Evolutionary conservation across 768 basidiomycete genomes (phyloP).

Genomic region (Calocybe gangraenosa): DNA sequence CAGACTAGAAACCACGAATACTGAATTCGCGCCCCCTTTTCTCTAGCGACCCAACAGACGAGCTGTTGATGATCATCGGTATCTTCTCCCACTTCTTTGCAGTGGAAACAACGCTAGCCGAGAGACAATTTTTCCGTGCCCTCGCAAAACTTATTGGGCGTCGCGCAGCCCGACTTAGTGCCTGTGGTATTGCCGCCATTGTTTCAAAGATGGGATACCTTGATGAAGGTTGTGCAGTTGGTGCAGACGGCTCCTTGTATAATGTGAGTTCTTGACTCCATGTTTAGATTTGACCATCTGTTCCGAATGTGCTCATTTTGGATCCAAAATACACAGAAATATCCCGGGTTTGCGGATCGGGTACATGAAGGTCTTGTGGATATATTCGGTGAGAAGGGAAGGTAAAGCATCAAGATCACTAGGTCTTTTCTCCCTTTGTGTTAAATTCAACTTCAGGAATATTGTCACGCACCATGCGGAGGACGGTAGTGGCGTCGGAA

Average conservation of each 20-base stretch:
- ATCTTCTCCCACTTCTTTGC: constrained; percentile 98
- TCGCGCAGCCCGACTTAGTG: constrained; percentile 84
- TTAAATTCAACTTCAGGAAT: constrained; percentile 34
- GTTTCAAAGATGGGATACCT: constrained; percentile 93
- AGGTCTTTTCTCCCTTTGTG: neutral
- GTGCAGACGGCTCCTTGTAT: constrained; percentile 93
- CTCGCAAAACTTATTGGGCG: constrained; percentile 87
- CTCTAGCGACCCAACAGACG: constrained; percentile 88
- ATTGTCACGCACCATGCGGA: constrained; percentile 82
- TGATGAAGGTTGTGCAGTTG: constrained; percentile 85
- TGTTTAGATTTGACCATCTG: neutral
- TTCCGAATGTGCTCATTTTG: neutral
- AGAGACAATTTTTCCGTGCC: constrained; percentile 95
- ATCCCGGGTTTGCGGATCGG: constrained; percentile 90
- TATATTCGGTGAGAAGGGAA: constrained; percentile 94
- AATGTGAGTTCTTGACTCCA: constrained; percentile 54
- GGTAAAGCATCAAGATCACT: constrained; percentile 31
- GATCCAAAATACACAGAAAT: constrained; percentile 65
- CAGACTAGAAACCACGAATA: neutral
- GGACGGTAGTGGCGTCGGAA: constrained; percentile 92
- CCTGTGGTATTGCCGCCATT: constrained; percentile 96
- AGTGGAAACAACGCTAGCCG: constrained; percentile 91
- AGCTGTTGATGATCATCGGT: constrained; percentile 93
- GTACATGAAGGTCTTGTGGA: constrained; percentile 91
- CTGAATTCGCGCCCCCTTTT: neutral